These are phyloP conservation scores for Fraxinus greggii DNA, from an alignment of 305 asterid genomes.

Conservation along the genomic window DNA sequence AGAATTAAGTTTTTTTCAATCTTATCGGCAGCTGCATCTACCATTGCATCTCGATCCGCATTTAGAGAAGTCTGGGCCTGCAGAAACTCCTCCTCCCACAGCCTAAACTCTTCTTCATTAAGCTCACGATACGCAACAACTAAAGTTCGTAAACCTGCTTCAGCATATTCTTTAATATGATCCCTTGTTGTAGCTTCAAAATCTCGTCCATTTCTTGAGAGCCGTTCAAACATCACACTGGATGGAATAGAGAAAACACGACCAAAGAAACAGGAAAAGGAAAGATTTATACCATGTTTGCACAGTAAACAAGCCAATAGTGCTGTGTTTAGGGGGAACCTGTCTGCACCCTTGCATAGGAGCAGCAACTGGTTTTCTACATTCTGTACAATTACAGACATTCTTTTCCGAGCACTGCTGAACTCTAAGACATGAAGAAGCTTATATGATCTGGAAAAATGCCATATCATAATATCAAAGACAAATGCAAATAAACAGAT, in stretches of 20 bases:
- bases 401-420: constrained; percentile 89
- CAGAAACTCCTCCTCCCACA: constrained; percentile 77
- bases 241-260: constrained; percentile 18
- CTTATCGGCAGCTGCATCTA: constrained; percentile 81
- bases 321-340: constrained; percentile 40
- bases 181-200: constrained; percentile 54
- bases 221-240: constrained; percentile 89
- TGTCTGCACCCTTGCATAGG: constrained; percentile 96
- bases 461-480: constrained; percentile 9
- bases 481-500: neutral
- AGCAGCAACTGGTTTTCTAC: constrained; percentile 71
- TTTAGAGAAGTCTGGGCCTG: constrained; percentile 64
- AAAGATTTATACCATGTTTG: constrained; percentile 12
- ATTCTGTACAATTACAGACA: constrained; percentile 82
- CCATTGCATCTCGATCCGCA: constrained; percentile 73
- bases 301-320: constrained; percentile 23
- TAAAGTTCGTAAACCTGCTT: constrained; percentile 90
- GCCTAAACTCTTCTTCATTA: constrained; percentile 56
- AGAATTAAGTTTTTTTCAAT: constrained; percentile 74
- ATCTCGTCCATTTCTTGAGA: constrained; percentile 48
- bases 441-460: constrained; percentile 59
- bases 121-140: constrained; percentile 85
- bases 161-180: constrained; percentile 75
- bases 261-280: constrained; percentile 16
- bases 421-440: constrained; percentile 91